Base-by-base conservation (phyloP, 1,139 yeast genomes). In the Suhomyces yuchorum region DNA sequence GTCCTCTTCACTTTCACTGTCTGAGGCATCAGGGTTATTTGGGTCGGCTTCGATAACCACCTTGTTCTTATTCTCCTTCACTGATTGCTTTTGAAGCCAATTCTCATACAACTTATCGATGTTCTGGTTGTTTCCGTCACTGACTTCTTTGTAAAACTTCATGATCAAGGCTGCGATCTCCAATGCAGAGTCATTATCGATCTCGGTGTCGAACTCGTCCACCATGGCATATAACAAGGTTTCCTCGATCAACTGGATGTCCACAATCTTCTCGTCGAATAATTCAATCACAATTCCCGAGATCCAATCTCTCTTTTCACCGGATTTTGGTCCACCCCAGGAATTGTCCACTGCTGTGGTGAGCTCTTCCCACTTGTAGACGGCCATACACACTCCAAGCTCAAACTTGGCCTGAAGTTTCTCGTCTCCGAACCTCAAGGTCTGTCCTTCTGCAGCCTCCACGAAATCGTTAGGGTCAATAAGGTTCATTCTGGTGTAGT, bases 321-420 rank as follows among this genome's bases (percentile, higher is more conserved):
- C 81, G 11, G 96, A 86, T 40, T 88, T 88, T 14, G 96, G 82
- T 2, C 99, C 99, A 51, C 99, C 99, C 99, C 99, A 93, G 35
- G 78, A 75, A 63, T 88, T 89, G n/a, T 83, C 96, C n/a, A 95
- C 99, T 0, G 99, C 99, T 1, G 89, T 85, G 44, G 81, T 78
- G 48, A 93, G 74, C 40, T 88, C 93, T 52, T 90, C 96, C 99
- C 99, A 93, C 53, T 80, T 78, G 66, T 91, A 82, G 14, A 93
- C 68, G 34, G 88, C 85, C 96, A 92, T 87, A 42, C 97, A 86
- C 1, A 89, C 93, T 8, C 97, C 98, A n/a, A 93, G 77, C 67
- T 92, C 98, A 60, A 93, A 91, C 56, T 87, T 83, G 20, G 87
- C 91, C 66, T 87, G 96, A 54, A 83, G 86, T 56, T 78, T 81